These are phyloP conservation scores for Cryptosporidium ubiquitum DNA, from an alignment of 169 alveolate genomes.

Conservation along the genomic window DNA sequence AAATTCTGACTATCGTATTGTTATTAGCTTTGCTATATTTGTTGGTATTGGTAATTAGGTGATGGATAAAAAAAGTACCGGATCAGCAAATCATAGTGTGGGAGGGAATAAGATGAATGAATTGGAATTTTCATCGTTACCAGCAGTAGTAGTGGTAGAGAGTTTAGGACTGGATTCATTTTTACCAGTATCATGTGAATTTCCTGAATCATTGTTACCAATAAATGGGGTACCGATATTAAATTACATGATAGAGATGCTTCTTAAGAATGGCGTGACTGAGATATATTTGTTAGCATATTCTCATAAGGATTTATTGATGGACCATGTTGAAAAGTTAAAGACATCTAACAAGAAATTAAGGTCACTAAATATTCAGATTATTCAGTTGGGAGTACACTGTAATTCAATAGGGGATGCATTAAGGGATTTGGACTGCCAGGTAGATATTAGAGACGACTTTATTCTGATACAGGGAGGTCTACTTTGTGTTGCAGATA, in stretches of 20 bases:
- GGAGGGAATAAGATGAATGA: conserved; percentile 7
- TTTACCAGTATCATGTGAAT: conserved; percentile 55
- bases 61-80: neutral
- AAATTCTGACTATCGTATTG: neutral
- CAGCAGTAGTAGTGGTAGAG: conserved; percentile 61
- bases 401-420: conserved; percentile 54
- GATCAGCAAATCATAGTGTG: neutral
- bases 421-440: conserved; percentile 59
- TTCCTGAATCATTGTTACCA: conserved; percentile 57
- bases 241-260: conserved; percentile 54
- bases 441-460: conserved; percentile 62
- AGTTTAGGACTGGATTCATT: conserved; percentile 44
- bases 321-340: neutral
- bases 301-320: conserved; percentile 11
- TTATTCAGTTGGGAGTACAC: conserved; percentile 26
- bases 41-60: conserved; percentile 24
- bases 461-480: conserved; percentile 41
- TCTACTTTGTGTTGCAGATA: conserved; percentile 51
- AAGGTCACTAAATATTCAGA: neutral
- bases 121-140: conserved; percentile 17
- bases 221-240: conserved; percentile 60
- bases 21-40: conserved; percentile 2
- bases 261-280: conserved; percentile 51
- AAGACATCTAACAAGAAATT: neutral
- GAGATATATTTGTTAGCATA: conserved; percentile 29